Base-by-base conservation (phyloP, 768 basidiomycete genomes). In the Rhodotorula paludigena region DNA sequence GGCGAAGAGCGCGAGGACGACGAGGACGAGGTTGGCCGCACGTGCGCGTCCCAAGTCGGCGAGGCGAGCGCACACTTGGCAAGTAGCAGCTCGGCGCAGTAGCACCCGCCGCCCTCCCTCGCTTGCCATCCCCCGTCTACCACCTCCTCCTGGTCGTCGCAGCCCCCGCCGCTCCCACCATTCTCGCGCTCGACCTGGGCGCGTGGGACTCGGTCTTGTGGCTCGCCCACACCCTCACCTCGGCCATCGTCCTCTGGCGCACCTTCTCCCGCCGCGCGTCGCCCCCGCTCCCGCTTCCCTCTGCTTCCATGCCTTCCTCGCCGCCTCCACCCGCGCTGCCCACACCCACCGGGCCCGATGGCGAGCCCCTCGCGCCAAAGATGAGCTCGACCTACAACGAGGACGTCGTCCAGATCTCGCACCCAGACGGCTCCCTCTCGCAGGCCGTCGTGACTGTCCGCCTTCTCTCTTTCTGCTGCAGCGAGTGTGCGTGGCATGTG, bases 371-470 rank as follows among this genome's bases (percentile, higher is more conserved):
- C 32, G n/a, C n/a, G 3, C 52, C 57, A 5, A 54, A 54, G 33
- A 1, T 39, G 30, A 55, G 52, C 44, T 32, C 36, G 11, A 63
- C 52, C 32, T 71, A 62, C 57, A 59, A 63, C 51, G 69, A 71
- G 54, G 69, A 71, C 53, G 53, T 66, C 35, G 64, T 71, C 42
- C 10, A 60, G 36, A 5, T 58, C 45, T 38, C 25, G 5, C 2
- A 36, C 41, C 11, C 25, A 3, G 63, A 64, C 39, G 60, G 63
- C 2, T 8, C 52, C 21, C 16, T 20, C n/a, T 8, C 20, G 5
- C 18, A 44, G 16, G 68, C 68, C 14, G 69, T 70, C 49, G 69
- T 70, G 5, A 70, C 64, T 14, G 66, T 67, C 16, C 28, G 66
- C 44, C 45, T 28, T n/a, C n/a, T 25, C 32, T 5, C n/a, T n/a